Percentiles rank a stretch among this genome's conserved stretches.
These are phyloP conservation scores for Flaveria trinervia DNA, from an alignment of 129 eudicot genomes.

Conservation along the genomic window DNA sequence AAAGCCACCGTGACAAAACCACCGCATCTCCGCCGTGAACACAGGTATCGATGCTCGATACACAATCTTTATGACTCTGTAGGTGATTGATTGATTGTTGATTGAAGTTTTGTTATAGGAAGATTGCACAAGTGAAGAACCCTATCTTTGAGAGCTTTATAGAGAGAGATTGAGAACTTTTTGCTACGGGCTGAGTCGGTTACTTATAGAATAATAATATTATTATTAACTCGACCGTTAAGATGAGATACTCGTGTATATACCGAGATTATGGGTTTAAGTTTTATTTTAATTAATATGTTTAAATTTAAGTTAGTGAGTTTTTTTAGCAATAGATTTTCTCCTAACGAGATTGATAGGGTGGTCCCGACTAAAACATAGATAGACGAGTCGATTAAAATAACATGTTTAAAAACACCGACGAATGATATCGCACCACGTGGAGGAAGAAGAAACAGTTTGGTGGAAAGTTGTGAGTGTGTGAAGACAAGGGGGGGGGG, in stretches of 20 bases:
- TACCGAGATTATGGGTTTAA: too few species aligned
- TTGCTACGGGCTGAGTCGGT: slow-evolving; percentile 3
- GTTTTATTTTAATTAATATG: too few species aligned
- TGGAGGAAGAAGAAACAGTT: slow-evolving; percentile 14
- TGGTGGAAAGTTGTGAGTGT: neutral
- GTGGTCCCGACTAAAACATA: too few species aligned
- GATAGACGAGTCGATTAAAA: too few species aligned
- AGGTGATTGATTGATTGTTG: neutral
- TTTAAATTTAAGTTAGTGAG: too few species aligned
- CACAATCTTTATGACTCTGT: neutral
- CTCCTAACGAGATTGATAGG: too few species aligned
- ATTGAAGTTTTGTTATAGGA: slow-evolving; percentile 1
- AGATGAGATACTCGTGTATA: too few species aligned
- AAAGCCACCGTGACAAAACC: slow-evolving; percentile 49
- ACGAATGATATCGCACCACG: slow-evolving; percentile 39
- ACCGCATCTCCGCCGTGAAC: neutral
- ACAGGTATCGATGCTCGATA: neutral
- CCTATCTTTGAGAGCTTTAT: slow-evolving; percentile 25
- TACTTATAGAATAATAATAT: neutral
- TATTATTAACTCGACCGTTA: too few species aligned
- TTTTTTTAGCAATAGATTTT: too few species aligned
- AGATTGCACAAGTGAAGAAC: neutral
- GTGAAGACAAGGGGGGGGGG: slow-evolving; percentile 28
- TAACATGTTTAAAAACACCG: slow-evolving; percentile 19
- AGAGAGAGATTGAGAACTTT: slow-evolving; percentile 5